Conservation (phyloP, 257 asterid genomes). For the Nicotiana knightiana region DNA sequence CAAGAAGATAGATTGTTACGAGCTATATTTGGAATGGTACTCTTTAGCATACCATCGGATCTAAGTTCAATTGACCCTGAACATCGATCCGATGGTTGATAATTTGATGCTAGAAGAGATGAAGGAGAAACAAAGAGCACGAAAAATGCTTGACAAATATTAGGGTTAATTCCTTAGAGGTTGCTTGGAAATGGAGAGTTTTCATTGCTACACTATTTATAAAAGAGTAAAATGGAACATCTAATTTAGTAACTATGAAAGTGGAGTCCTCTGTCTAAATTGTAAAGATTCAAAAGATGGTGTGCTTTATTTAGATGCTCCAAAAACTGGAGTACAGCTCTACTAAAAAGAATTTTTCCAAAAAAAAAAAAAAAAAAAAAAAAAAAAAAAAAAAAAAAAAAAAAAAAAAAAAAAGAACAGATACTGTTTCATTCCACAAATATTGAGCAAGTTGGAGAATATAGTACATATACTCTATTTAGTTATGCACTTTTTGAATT, state of each 20-base stretch:
- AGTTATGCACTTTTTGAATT: not conserved
- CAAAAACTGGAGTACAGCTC: not conserved
- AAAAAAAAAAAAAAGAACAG: not conserved
- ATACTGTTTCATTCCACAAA: conserved; percentile 1
- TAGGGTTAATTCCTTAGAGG: not conserved
- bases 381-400: not conserved
- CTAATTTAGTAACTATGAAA: not conserved
- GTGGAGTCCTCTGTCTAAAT: not conserved
- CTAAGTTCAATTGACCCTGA: not conserved
- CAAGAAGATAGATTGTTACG: not conserved
- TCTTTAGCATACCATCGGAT: not conserved
- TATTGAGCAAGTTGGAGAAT: conserved; percentile 9
- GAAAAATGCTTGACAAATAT: not conserved
- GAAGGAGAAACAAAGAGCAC: not conserved
- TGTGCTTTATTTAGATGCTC: conserved; percentile 15
- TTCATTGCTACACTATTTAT: conserved; percentile 5
- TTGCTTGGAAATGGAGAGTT: not conserved
- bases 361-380: not conserved
- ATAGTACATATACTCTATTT: not conserved
- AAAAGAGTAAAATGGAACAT: not conserved
- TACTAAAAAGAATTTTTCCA: not conserved
- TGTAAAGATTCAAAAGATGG: conserved; percentile 10
- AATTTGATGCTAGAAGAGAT: not conserved
- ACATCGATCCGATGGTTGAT: conserved; percentile 2
- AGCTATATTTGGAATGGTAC: not conserved